Evolutionary conservation across 352 stramenopile genomes (phyloP), one percentile per base, ranked within the genome.

Genomic region (Phytophthora brassicae): DNA sequence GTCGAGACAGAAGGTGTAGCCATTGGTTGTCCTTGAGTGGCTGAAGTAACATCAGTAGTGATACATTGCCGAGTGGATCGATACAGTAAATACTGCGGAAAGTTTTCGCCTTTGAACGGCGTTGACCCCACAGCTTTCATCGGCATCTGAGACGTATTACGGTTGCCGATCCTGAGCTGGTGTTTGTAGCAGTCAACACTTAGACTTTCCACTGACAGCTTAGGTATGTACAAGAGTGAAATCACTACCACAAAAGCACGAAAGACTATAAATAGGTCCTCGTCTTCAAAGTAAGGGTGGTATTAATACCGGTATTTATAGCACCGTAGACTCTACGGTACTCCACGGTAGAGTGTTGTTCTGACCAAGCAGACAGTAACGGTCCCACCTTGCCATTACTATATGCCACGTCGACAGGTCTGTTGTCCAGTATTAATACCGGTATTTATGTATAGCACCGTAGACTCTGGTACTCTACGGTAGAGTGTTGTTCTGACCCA

Each of bases 51-150:
- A 19, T 49, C 16, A 5, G n/a, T n/a, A 12, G 33, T n/a, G 22
- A 61, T 54, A 26, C 28, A 38, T 14, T 55, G 56, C n/a, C 17
- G 33, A 4, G 45, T 45, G 20, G 70, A 54, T 1, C 75, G 77
- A 29, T 59, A 69, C 16, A 85, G 45, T 13, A 90, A 74, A 24
- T 89, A 90, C 11, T 75, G 60, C 12, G 79, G 81, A 46, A 89
- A 88, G 5, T 50, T 74, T 13, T 90, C 81, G 50, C 81, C 77
- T 44, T 90, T 90, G 69, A 90, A 90, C 11, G 78, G 76, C 12
- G 56, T 56, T 3, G 54, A 42, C 24, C 43, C 33, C 4, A 45
- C 23, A 4, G 64, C 49, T 48, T 61, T 72, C 11, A 26, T 52
- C 17, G 59, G 64, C 64, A 72, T 72, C 48, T 51, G 51, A 19